Conservation (phyloP, 371 early-diverging fungal species). For the Rhizopus sp. region DNA sequence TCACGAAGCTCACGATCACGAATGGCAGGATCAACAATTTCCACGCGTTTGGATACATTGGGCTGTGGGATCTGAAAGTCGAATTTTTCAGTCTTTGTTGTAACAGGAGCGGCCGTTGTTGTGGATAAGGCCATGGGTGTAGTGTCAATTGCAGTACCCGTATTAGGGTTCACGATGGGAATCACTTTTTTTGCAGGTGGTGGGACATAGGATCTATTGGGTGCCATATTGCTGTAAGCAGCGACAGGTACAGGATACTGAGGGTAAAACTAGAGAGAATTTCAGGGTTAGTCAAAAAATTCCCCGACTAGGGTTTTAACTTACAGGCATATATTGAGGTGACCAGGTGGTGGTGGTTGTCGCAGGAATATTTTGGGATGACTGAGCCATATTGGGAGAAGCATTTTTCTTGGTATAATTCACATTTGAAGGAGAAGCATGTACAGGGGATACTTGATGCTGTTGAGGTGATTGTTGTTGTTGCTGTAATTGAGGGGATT, state of each 20-base stretch:
- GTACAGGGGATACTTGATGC: conserved; percentile 8
- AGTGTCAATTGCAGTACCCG: conserved; percentile 58
- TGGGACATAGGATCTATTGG: conserved; percentile 38
- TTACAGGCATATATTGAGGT: conserved; percentile 34
- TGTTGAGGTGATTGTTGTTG: conserved; percentile 23
- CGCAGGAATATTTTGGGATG: conserved; percentile 28
- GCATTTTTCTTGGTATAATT: conserved; percentile 12
- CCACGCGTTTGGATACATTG: conserved; percentile 51
- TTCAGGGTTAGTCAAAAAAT: background rate
- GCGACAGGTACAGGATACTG: conserved; percentile 20
- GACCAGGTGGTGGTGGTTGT: conserved; percentile 7
- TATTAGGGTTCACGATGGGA: conserved; percentile 74
- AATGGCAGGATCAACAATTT: conserved; percentile 65
- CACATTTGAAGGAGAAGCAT: conserved; percentile 37
- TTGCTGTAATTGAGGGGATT: conserved; percentile 18
- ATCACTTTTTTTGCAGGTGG: conserved; percentile 52
- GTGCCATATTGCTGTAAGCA: conserved; percentile 1
- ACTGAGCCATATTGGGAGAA: conserved; percentile 24
- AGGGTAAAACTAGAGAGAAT: conserved; percentile 15
- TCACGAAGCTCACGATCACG: conserved; percentile 32
- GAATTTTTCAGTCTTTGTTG: conserved; percentile 19
- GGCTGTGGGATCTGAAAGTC: conserved; percentile 32
- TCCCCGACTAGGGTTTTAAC: background rate
- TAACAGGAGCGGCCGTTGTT: conserved; percentile 13
- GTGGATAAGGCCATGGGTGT: conserved; percentile 20